Conservation (phyloP, 768 basidiomycete species). For the Crepidotus variabilis region DNA sequence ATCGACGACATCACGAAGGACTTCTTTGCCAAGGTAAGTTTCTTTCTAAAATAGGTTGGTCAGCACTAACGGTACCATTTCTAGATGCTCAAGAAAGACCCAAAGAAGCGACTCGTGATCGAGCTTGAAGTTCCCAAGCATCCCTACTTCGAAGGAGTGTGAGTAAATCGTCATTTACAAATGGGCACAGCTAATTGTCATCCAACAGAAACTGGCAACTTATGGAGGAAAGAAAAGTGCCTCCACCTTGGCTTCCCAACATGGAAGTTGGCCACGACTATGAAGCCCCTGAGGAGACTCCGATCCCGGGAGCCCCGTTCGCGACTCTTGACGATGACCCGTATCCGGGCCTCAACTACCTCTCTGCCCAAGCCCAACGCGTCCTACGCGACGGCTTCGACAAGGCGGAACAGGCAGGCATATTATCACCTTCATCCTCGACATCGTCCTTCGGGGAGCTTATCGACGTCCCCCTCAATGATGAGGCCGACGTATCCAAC, state of each 20-base stretch:
- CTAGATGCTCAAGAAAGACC: constrained; percentile 26
- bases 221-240: constrained; percentile 17
- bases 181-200: not conserved
- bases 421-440: too few relatives aligned
- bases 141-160: constrained; percentile 28
- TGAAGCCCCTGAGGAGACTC: constrained; percentile 12
- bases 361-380: constrained; percentile 8
- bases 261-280: constrained; percentile 17
- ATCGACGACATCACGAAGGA: constrained; percentile 21
- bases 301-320: constrained; percentile 13
- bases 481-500: too few relatives aligned
- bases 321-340: constrained; percentile 12
- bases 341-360: constrained; percentile 17
- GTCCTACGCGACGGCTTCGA: not conserved
- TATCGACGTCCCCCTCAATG: too few relatives aligned
- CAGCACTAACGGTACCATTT: not conserved
- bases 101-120: constrained; percentile 21
- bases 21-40: constrained; percentile 20
- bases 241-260: constrained; percentile 22
- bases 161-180: constrained; percentile 9
- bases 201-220: constrained; percentile 22
- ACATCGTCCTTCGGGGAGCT: too few relatives aligned
- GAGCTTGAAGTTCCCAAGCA: constrained; percentile 24
- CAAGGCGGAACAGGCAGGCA: too few relatives aligned
- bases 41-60: not conserved